Percentiles rank a stretch among this genome's conserved stretches.
These are phyloP conservation scores for Amesomyces nigricolor DNA, from an alignment of 2,329 filamentous ascomycete species.

Conservation along the genomic window DNA sequence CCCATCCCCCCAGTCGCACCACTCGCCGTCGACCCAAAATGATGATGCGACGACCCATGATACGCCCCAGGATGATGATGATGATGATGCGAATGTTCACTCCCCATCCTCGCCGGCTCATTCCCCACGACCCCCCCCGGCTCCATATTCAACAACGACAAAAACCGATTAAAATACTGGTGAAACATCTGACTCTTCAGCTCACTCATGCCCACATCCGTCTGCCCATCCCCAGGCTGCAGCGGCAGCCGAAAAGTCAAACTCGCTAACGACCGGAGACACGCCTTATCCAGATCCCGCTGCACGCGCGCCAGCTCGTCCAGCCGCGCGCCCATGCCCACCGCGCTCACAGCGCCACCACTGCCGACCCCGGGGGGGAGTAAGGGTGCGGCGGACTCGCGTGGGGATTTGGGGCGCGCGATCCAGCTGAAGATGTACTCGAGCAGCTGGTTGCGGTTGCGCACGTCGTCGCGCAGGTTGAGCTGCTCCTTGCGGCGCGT, in stretches of 20 bases:
- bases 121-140: slow-evolving; percentile 25
- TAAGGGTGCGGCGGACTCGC: slow-evolving; percentile 32
- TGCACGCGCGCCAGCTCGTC: slow-evolving; percentile 56
- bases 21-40: slow-evolving; percentile 27
- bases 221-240: slow-evolving; percentile 60
- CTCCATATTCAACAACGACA: slow-evolving; percentile 59
- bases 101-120: slow-evolving; percentile 38
- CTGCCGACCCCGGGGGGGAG: slow-evolving; percentile 28
- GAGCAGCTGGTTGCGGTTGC: slow-evolving; percentile 62
- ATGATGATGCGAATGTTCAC: background rate
- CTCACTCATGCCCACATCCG: slow-evolving; percentile 61
- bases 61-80: slow-evolving; percentile 1
- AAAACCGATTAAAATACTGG: slow-evolving; percentile 64
- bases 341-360: too few species aligned
- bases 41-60: slow-evolving; percentile 6
- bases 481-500: slow-evolving; percentile 62
- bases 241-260: slow-evolving; percentile 61
- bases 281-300: slow-evolving; percentile 60
- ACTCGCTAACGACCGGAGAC: slow-evolving; percentile 58
- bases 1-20: slow-evolving; percentile 37
- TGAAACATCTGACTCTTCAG: slow-evolving; percentile 67
- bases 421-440: slow-evolving; percentile 67
- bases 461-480: slow-evolving; percentile 62
- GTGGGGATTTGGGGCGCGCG: slow-evolving; percentile 51
- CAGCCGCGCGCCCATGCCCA: slow-evolving; percentile 31